A percentile compares a stretch with the other conserved stretches of the same genome.
Evolutionary conservation across 2,329 filamentous ascomycete species (phyloP).

Genomic region (Fusarium sp.): DNA sequence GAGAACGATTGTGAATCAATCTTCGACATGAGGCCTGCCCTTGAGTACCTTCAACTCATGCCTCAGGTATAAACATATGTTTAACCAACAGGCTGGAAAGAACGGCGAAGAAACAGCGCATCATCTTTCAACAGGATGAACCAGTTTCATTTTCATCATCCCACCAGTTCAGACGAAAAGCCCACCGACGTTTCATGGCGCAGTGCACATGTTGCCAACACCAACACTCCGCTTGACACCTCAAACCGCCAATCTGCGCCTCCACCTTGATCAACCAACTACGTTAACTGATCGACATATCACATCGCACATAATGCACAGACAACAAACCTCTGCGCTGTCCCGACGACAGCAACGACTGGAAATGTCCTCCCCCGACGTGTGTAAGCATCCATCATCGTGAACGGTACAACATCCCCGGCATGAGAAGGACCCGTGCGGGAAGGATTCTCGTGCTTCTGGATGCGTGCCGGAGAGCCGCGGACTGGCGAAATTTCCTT

Average conservation of each 20-base stretch:
- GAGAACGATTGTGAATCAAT: neutral
- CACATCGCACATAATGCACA: neutral
- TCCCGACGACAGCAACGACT: neutral
- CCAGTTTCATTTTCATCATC: neutral
- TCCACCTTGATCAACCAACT: neutral
- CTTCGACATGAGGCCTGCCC: neutral
- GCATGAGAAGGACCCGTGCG: neutral
- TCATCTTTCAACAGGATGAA: neutral
- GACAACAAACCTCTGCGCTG: neutral
- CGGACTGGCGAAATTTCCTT: neutral
- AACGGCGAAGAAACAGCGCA: neutral
- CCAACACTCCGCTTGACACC: neutral
- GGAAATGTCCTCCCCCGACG: neutral
- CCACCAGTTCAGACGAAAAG: neutral
- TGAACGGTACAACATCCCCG: neutral
- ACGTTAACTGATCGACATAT: neutral
- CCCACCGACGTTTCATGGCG: neutral
- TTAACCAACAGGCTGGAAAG: neutral
- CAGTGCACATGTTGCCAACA: neutral
- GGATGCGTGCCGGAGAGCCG: neutral
- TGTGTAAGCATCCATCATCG: neutral
- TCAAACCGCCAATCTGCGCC: constrained; percentile 6
- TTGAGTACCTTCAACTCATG: neutral
- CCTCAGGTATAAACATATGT: neutral
- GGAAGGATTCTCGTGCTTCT: neutral